Conservation (phyloP, 345 rosid species). For the Moricandia arvensis region DNA sequence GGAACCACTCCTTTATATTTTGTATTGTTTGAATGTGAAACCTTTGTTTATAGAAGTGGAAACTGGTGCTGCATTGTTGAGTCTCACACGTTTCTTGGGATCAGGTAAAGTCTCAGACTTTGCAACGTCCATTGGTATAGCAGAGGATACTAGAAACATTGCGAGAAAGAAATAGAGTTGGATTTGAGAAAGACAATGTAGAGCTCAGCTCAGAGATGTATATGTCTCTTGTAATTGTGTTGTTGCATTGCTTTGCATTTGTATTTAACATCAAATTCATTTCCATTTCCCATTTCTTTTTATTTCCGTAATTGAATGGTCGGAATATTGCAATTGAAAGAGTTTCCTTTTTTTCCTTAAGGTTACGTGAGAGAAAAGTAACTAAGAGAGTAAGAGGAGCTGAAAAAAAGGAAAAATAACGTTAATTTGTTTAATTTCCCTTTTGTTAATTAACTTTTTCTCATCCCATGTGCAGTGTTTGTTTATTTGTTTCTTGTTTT, state of each 20-base stretch:
- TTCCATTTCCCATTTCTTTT: too few species aligned
- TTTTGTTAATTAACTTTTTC: background rate
- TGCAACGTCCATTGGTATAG: background rate
- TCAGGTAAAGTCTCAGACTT: background rate
- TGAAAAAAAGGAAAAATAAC: background rate
- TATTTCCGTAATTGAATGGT: too few species aligned
- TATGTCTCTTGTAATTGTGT: too few species aligned
- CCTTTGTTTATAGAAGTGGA: background rate
- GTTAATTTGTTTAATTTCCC: background rate
- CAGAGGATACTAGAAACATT: background rate
- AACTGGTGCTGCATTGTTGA: background rate
- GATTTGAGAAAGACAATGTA: too few species aligned
- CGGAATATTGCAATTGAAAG: too few species aligned
- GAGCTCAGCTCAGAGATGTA: too few species aligned
- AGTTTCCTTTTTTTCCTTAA: too few species aligned
- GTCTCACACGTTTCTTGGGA: background rate
- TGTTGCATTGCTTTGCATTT: too few species aligned
- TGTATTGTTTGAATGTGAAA: background rate
- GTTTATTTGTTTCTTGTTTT: background rate
- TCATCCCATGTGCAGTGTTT: background rate
- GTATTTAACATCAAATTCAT: too few species aligned
- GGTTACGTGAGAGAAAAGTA: background rate
- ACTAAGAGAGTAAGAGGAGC: background rate
- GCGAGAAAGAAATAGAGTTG: too few species aligned
- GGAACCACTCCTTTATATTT: constrained; percentile 57